A percentile compares a stretch with the other conserved stretches of the same genome.
phyloP scores from a whole-genome alignment of 1,284 basidiomycete species.

The Trichosporon sp. region DNA sequence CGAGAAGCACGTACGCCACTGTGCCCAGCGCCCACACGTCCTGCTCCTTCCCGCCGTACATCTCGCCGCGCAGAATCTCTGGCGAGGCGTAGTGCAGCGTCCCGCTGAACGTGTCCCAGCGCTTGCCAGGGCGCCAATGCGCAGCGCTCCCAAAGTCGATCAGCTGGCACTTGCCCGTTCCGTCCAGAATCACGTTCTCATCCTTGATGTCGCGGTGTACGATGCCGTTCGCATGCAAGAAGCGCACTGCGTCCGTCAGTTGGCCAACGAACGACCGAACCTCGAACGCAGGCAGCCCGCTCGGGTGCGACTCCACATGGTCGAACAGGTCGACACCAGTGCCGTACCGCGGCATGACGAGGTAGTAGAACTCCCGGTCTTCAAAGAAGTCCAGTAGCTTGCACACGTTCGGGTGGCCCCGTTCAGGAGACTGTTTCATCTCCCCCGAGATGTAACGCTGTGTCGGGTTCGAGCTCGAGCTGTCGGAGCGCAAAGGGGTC shows the following conservation, averaged over 20 bases:
- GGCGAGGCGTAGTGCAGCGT: conserved; percentile 96
- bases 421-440: conserved; percentile 34
- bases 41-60: conserved; percentile 92
- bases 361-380: conserved; percentile 93
- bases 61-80: conserved; percentile 90
- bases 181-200: conserved; percentile 74
- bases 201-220: conserved; percentile 99
- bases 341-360: conserved; percentile 55
- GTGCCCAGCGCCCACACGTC: conserved; percentile 99
- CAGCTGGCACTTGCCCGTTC: conserved; percentile 65
- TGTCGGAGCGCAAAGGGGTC: conserved; percentile 25
- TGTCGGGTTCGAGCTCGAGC: conserved; percentile 22
- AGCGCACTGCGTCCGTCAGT: conserved; percentile 84
- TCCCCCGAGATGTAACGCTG: conserved; percentile 39
- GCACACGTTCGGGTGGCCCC: conserved; percentile 59
- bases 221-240: conserved; percentile 86
- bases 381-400: conserved; percentile 96
- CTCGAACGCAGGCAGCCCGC: conserved; percentile 71
- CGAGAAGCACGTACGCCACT: conserved; percentile 89
- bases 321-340: conserved; percentile 79
- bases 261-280: conserved; percentile 86
- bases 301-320: conserved; percentile 81
- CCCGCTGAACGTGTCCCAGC: conserved; percentile 83
- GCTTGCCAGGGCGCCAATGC: conserved; percentile 71
- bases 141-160: conserved; percentile 81